Percentiles rank a stretch among this genome's conserved stretches.
Evolutionary conservation across 441 rosid species (phyloP).

Genomic region (Mallotus japonicus): DNA sequence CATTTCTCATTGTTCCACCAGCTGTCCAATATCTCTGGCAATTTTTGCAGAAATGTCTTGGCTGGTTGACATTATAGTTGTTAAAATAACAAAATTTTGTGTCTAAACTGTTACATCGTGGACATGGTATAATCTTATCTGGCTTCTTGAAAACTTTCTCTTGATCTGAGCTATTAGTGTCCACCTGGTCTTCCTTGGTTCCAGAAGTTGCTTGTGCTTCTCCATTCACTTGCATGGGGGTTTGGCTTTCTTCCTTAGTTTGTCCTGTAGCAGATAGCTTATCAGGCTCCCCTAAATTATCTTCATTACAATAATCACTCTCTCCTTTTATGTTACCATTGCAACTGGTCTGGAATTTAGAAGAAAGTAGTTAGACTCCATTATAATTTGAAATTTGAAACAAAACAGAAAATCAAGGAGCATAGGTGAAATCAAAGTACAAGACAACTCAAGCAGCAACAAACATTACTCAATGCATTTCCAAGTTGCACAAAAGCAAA

Average conservation of each 20-base stretch:
- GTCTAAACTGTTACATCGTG: constrained; percentile 71
- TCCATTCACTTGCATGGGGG: constrained; percentile 21
- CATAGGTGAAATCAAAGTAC: neutral
- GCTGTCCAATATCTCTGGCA: constrained; percentile 91
- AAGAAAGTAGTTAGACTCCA: neutral
- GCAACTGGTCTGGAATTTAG: constrained; percentile 32
- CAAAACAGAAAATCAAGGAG: neutral
- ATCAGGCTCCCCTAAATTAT: constrained; percentile 21
- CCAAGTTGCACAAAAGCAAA: neutral
- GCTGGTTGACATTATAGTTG: constrained; percentile 77
- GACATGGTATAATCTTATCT: constrained; percentile 69
- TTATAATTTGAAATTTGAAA: neutral
- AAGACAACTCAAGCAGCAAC: neutral
- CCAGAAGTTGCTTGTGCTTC: constrained; percentile 24
- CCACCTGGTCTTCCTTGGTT: constrained; percentile 32
- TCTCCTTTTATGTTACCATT: constrained; percentile 29
- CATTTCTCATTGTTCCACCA: constrained; percentile 81
- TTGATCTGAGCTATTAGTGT: constrained; percentile 36
- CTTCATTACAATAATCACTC: constrained; percentile 12
- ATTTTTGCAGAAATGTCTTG: constrained; percentile 77
- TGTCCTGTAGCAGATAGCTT: constrained; percentile 19
- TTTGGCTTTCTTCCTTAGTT: constrained; percentile 24
- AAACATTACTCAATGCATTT: neutral
- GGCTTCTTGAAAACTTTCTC: constrained; percentile 64
- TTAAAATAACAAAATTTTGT: constrained; percentile 79